Evolutionary conservation across 768 basidiomycete species (phyloP), one percentile per base, ranked within the genome.

Genomic region (Leccinum imitatum): DNA sequence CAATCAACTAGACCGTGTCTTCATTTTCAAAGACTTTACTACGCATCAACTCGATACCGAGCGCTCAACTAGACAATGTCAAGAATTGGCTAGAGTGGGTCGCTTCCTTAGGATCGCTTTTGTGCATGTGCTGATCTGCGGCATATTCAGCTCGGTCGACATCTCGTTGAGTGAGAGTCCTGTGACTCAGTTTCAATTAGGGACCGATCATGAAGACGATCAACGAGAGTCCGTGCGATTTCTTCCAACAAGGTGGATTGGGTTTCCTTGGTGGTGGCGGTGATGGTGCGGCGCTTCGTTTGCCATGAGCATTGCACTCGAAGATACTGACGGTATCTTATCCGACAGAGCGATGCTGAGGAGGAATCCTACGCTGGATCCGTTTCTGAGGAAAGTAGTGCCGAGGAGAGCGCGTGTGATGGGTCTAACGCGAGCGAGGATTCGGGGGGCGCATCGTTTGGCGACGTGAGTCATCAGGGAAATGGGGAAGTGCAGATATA

Each of bases 21-120:
- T 98, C 50, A 89, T 99, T 61, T 92, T 98, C 82, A 93, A 93
- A 71, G 97, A 98, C 73, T 98, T 98, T 23, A 23, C 23, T 98
- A 10, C 97, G 98, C 68, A 93, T 98, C 78, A 98, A 99, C 72
- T 95, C 95, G 0, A 95, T 23, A 65, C 94, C 92, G 23, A 91
- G 84, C 58, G 77, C 85, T 2, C 23, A 93, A 66, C 84, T 98
- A 68, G 97, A 99, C 69, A 95, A 95, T 65, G 94, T 99, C 63
- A 98, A 98, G 77, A 95, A 97, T 69, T 99, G 97, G 97, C 83
- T 99, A 21, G 95, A 99, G 94, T 98, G 72, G 64, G 93, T 79
- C 13, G 6, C 56, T 25, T 50, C 50, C 54, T 57, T 54, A 27
- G 5, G 3, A 3, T 3, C 8, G 9, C 1, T 25, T 15, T 33